Evolutionary conservation across 345 rosid genomes (phyloP), one percentile per base, ranked within the genome.

Genomic region (Toxicodendron radicans): DNA sequence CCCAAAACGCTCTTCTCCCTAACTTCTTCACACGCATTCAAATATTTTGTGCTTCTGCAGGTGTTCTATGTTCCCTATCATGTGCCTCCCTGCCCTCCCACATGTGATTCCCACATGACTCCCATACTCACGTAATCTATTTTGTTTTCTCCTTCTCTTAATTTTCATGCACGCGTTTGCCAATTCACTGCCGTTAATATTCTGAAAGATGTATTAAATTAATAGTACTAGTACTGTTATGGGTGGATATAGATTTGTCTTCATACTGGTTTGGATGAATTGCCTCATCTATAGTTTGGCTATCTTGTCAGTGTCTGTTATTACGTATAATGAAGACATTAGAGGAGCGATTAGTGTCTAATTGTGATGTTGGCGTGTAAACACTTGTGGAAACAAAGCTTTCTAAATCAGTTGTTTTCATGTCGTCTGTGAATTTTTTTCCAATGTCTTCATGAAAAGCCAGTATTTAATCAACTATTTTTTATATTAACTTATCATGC

Each of bases 11-110:
- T 49, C n/a, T 20, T 11, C 32, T 20, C 33, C 58, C 58, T 49
- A 0, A 13, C 23, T 20, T 21, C 33, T 18, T 38, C 20, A 53
- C 68, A 8, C 24, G 16, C 58, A 5, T 60, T 33, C 63, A 41
- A 74, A 58, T 52, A 18, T 33, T 49, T 4, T 23, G 21, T 17
- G 18, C 51, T 73, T 45, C 18, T 41, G 83, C 86, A 82, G 86
- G 85, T 88, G 94, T 80, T 86, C 85, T 85, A 83, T 81, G 87
- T 81, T 84, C 85, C 84, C 81, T 63, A n/a, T 64, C 92, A 88
- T 86, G 94, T 90, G 87, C 76, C 65, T 72, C 68, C 32, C 80
- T 78, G 81, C 68, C 68, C 61, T 69, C 58, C 58, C 82, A 83
- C 88, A 78, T 82, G 83, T 83, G 92, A 85, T 82, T 76, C 80